phyloP scores from a whole-genome alignment of 441 rosid species.

The Croton laevigatus region DNA sequence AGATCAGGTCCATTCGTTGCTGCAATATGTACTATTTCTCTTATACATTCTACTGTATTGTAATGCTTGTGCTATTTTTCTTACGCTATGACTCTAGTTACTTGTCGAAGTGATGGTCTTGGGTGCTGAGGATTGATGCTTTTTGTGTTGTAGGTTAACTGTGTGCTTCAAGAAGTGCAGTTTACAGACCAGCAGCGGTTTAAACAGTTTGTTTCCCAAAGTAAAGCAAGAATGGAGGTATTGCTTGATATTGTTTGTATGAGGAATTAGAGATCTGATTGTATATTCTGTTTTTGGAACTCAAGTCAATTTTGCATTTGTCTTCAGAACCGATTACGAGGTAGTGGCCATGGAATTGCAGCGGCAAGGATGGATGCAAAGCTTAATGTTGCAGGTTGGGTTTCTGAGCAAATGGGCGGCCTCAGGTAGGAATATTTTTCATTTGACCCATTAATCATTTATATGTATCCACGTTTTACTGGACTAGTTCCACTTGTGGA shows the following conservation, averaged over 20 bases:
- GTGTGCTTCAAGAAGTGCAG: conserved; percentile 88
- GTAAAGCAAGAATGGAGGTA: conserved; percentile 97
- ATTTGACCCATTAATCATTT: neutral
- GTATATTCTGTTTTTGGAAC: conserved; percentile 3
- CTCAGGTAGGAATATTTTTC: conserved; percentile 55
- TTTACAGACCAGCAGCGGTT: conserved; percentile 95
- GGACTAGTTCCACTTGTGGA: neutral
- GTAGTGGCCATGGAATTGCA: conserved; percentile 90
- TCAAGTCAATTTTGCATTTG: conserved; percentile 15
- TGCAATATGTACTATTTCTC: neutral
- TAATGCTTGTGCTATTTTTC: neutral
- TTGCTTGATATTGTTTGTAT: conserved; percentile 14
- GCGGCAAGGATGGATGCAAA: conserved; percentile 93
- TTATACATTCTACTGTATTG: neutral
- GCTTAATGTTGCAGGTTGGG: conserved; percentile 85
- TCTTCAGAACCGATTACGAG: conserved; percentile 75
- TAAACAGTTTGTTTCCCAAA: conserved; percentile 93
- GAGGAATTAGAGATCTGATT: conserved; percentile 9
- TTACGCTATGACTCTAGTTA: neutral
- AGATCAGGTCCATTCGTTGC: neutral
- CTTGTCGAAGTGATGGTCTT: conserved; percentile 5
- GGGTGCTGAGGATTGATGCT: conserved; percentile 14
- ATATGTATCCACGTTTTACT: neutral
- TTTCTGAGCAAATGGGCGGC: conserved; percentile 99
- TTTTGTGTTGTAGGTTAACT: conserved; percentile 48